phyloP scores from a whole-genome alignment of 2,329 filamentous ascomycete genomes.

The Rhinocladiella similis region DNA sequence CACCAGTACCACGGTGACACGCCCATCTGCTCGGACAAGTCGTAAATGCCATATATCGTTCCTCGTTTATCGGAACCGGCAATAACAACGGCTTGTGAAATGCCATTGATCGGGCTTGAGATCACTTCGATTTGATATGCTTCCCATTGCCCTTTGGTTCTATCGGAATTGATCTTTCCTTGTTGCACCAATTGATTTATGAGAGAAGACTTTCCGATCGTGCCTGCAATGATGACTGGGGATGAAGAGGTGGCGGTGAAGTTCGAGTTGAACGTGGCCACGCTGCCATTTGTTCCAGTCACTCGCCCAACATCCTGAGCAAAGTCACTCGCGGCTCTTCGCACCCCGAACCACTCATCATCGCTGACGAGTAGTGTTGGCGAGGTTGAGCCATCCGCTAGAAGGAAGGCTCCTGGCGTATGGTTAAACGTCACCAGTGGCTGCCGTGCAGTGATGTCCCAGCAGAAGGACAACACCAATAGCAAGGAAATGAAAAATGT shows the following conservation, averaged over 20 bases:
- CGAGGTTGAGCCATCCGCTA: slow-evolving; percentile 3
- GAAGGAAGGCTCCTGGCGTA: slow-evolving; percentile 2
- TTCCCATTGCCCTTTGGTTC: slow-evolving; percentile 67
- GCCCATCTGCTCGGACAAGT: slow-evolving; percentile 71
- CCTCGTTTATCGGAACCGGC: slow-evolving; percentile 67
- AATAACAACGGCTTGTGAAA: slow-evolving; percentile 63
- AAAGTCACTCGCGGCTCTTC: slow-evolving; percentile 67
- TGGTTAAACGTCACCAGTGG: slow-evolving; percentile 5
- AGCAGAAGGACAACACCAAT: slow-evolving; percentile 1
- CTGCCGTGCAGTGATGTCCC: neutral
- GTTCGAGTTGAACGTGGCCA: slow-evolving; percentile 54
- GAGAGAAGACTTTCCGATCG: slow-evolving; percentile 63
- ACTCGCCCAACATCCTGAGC: slow-evolving; percentile 70
- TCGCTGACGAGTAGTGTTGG: slow-evolving; percentile 52
- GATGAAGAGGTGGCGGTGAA: slow-evolving; percentile 46
- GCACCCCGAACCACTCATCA: slow-evolving; percentile 67
- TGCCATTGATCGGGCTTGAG: slow-evolving; percentile 56
- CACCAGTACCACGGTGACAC: slow-evolving; percentile 71
- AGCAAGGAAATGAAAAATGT: neutral
- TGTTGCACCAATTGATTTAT: slow-evolving; percentile 59
- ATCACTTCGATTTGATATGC: slow-evolving; percentile 64
- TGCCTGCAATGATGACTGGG: slow-evolving; percentile 66
- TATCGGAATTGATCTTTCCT: slow-evolving; percentile 58
- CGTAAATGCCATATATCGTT: slow-evolving; percentile 70
- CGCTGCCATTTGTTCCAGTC: slow-evolving; percentile 63